Evolutionary conservation across 495 filamentous ascomycete genomes (phyloP).

Genomic region (Cryomyces minteri): DNA sequence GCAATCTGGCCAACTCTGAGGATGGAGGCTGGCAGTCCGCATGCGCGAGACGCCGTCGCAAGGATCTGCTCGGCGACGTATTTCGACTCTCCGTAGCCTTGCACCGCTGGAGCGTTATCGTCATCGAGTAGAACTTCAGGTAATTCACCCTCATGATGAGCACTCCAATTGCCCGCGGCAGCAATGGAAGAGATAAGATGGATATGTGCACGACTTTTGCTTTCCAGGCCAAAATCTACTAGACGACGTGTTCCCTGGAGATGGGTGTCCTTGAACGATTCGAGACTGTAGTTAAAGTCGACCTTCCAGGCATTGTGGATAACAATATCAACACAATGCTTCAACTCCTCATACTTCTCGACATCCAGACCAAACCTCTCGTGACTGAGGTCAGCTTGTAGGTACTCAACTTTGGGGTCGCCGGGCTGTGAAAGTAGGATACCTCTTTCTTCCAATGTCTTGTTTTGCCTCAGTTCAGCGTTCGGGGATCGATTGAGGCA

Average conservation of each 20-base stretch:
- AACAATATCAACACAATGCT: constrained; percentile 10
- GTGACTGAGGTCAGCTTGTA: constrained; percentile 5
- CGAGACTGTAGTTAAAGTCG: constrained; percentile 25
- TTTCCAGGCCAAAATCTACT: constrained; percentile 1
- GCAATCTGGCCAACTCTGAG: constrained; percentile 5
- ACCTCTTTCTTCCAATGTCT: too few species aligned
- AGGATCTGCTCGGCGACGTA: constrained; percentile 4
- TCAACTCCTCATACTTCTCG: constrained; percentile 5
- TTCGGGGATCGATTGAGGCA: too few species aligned
- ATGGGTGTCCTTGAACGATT: constrained; percentile 14
- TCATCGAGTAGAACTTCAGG: constrained; percentile 2
- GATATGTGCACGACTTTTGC: background rate
- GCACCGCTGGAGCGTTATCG: background rate
- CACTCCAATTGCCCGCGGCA: constrained; percentile 1
- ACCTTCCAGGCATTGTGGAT: constrained; percentile 29
- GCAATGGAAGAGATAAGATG: constrained; percentile 5
- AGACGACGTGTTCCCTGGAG: background rate
- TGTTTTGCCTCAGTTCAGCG: too few species aligned
- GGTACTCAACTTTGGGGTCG: background rate
- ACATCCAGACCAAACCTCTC: constrained; percentile 8
- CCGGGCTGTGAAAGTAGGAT: too few species aligned
- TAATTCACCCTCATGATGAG: background rate
- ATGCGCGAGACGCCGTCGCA: background rate
- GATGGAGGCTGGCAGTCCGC: background rate
- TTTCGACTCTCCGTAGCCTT: constrained; percentile 7